A percentile compares a stretch with the other conserved stretches of the same genome.
These are phyloP conservation scores for Begonia peltatifolia DNA, from an alignment of 306 rosid genomes.

Conservation along the genomic window DNA sequence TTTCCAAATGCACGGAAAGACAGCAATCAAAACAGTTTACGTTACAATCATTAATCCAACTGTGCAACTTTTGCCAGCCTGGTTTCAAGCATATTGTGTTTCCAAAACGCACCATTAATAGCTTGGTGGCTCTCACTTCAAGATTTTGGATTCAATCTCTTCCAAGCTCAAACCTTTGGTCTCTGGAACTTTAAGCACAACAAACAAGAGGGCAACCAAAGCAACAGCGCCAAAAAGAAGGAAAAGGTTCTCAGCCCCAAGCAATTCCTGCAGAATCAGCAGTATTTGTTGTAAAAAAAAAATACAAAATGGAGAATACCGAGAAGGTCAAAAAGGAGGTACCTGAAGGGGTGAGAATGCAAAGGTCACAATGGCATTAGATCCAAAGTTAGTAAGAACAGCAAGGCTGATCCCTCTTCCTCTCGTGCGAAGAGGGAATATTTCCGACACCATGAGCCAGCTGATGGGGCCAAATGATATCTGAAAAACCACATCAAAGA, in stretches of 20 bases:
- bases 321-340: not conserved
- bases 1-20: too few relatives aligned
- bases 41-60: too few relatives aligned
- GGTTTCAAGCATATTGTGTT: too few relatives aligned
- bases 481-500: conserved; percentile 30
- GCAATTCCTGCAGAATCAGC: conserved; percentile 40
- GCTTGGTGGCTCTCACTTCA: conserved; percentile 27
- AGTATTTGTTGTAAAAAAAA: not conserved
- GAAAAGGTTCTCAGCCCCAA: conserved; percentile 93
- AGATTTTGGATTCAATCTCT: conserved; percentile 81
- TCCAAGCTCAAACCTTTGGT: conserved; percentile 95
- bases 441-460: conserved; percentile 95
- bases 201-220: conserved; percentile 55
- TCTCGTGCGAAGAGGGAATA: conserved; percentile 84
- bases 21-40: too few relatives aligned
- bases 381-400: conserved; percentile 84
- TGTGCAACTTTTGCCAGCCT: too few relatives aligned
- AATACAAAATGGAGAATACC: conserved; percentile 8
- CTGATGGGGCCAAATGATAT: conserved; percentile 97
- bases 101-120: too few relatives aligned
- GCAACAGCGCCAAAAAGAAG: conserved; percentile 78
- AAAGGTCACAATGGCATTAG: conserved; percentile 82
- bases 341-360: conserved; percentile 89
- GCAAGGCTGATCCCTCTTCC: conserved; percentile 95
- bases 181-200: conserved; percentile 54